phyloP scores from a whole-genome alignment of 306 rosid species.

The Macrotyloma uniflorum region DNA sequence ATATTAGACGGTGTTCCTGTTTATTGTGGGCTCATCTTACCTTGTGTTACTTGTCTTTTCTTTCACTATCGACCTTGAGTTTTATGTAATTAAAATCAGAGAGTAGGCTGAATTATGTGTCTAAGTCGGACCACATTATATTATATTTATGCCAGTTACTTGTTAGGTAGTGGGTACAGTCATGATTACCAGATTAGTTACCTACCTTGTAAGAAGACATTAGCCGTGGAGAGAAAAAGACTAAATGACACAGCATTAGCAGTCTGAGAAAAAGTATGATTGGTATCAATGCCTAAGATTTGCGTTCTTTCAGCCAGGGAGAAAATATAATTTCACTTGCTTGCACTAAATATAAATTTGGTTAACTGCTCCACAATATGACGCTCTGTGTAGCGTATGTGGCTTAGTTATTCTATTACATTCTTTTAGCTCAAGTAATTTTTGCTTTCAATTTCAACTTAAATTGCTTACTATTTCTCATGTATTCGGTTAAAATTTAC shows the following conservation, averaged over 20 bases:
- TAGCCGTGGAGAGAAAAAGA: not conserved
- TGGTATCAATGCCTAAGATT: not conserved
- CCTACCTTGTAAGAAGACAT: not conserved
- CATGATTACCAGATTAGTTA: not conserved
- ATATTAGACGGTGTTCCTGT: not conserved
- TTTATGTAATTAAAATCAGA: not conserved
- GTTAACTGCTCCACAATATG: not conserved
- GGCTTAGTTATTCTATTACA: not conserved
- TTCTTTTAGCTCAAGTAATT: constrained; percentile 6
- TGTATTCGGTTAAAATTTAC: not conserved
- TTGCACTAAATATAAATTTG: not conserved
- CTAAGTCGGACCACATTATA: not conserved
- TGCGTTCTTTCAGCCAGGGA: not conserved
- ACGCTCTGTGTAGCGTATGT: not conserved
- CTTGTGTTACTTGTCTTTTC: not conserved
- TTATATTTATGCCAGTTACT: not conserved
- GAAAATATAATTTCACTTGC: constrained; percentile 6
- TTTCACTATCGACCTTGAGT: not conserved
- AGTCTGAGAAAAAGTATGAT: not conserved
- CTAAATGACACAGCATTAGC: not conserved
- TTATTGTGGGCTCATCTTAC: not conserved
- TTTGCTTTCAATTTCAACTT: not conserved
- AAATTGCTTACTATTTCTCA: not conserved
- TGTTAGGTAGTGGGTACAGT: not conserved
- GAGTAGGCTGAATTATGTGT: not conserved